Conservation (phyloP, 345 rosid species). For the Corchorus olitorius region DNA sequence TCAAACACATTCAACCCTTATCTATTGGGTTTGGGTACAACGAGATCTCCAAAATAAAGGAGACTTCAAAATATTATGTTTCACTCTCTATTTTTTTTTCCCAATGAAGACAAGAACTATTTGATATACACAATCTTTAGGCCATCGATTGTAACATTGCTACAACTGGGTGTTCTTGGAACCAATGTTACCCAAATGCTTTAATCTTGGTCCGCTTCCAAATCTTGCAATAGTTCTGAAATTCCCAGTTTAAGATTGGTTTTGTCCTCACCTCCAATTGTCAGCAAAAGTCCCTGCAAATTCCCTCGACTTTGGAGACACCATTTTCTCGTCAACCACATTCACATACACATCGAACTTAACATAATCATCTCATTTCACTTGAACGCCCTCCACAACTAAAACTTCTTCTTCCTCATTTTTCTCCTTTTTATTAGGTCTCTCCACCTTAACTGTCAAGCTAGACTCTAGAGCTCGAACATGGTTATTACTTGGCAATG, state of each 20-base stretch:
- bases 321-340: background rate
- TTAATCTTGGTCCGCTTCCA: slow-evolving; percentile 22
- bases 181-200: slow-evolving; percentile 10
- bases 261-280: background rate
- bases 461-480: slow-evolving; percentile 11
- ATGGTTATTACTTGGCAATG: background rate
- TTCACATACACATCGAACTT: slow-evolving; percentile 26
- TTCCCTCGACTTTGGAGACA: slow-evolving; percentile 18
- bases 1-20: too few species aligned
- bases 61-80: too few species aligned
- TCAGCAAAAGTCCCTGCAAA: slow-evolving; percentile 19
- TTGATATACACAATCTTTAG: slow-evolving; percentile 7
- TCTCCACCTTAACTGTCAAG: slow-evolving; percentile 9
- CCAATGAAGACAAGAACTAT: background rate
- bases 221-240: slow-evolving; percentile 21
- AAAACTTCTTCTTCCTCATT: slow-evolving; percentile 29
- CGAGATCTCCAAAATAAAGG: background rate
- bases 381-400: slow-evolving; percentile 12
- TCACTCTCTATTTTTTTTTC: too few species aligned
- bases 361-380: background rate
- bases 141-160: slow-evolving; percentile 1
- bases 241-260: slow-evolving; percentile 12
- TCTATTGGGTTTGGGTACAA: too few species aligned
- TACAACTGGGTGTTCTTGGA: slow-evolving; percentile 11
- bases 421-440: slow-evolving; percentile 23